A percentile compares a stretch with the other conserved stretches of the same genome.
These are phyloP conservation scores for Talaromyces sp. DNA, from an alignment of 2,329 filamentous ascomycete species.

Conservation along the genomic window DNA sequence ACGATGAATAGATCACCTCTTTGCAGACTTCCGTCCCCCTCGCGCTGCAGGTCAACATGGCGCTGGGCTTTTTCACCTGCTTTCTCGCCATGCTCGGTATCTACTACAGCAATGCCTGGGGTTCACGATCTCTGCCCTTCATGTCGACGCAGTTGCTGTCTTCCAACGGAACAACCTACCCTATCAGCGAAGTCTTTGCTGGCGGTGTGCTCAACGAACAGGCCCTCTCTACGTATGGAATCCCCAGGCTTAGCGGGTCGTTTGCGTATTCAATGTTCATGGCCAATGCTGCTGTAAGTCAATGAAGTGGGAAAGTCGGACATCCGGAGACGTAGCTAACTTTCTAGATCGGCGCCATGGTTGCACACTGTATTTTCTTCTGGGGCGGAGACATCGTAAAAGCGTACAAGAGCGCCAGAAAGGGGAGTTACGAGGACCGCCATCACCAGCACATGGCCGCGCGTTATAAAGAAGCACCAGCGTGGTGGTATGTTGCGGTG, in stretches of 20 bases:
- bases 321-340: conserved; percentile 4
- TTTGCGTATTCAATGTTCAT: conserved; percentile 54
- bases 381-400: conserved; percentile 50
- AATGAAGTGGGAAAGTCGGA: not conserved
- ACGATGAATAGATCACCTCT: conserved; percentile 45
- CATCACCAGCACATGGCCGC: conserved; percentile 51
- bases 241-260: conserved; percentile 45
- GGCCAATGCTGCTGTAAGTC: conserved; percentile 51
- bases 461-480: conserved; percentile 47
- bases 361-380: conserved; percentile 50
- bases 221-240: conserved; percentile 40
- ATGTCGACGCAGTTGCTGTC: conserved; percentile 49
- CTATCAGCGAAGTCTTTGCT: conserved; percentile 38
- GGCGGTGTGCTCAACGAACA: conserved; percentile 17
- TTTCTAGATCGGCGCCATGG: conserved; percentile 50
- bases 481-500: conserved; percentile 29
- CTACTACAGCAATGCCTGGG: conserved; percentile 50
- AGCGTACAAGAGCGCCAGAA: conserved; percentile 44
- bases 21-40: conserved; percentile 51
- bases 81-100: conserved; percentile 48
- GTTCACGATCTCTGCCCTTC: conserved; percentile 45
- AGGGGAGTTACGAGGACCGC: conserved; percentile 43
- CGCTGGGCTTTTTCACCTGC: conserved; percentile 45
- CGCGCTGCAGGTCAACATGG: conserved; percentile 44
- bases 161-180: conserved; percentile 39